These are phyloP conservation scores for Candida schatavii DNA, from an alignment of 805 yeast species.

Conservation along the genomic window DNA sequence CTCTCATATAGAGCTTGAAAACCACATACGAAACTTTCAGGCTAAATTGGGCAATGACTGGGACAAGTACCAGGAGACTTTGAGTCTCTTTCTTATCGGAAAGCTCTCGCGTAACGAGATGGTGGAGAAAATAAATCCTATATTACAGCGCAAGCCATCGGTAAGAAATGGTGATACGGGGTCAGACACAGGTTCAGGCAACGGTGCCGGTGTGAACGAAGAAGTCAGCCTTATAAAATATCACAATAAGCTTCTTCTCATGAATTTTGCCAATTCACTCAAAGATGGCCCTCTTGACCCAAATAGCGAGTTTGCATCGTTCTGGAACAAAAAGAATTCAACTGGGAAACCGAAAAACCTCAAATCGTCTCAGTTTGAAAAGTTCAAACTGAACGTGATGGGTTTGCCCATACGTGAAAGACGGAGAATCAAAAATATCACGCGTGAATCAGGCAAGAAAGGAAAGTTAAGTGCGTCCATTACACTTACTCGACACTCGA, in stretches of 20 bases:
- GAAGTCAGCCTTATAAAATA: constrained; percentile 43
- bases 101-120: constrained; percentile 76
- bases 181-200: constrained; percentile 9
- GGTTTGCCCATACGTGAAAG: constrained; percentile 83
- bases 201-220: constrained; percentile 15
- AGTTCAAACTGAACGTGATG: constrained; percentile 81
- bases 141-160: constrained; percentile 36
- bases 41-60: constrained; percentile 72
- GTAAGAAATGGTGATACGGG: neutral
- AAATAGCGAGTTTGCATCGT: constrained; percentile 39
- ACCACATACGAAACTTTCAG: constrained; percentile 70
- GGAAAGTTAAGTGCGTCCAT: constrained; percentile 69
- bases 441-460: constrained; percentile 77
- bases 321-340: constrained; percentile 46
- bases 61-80: constrained; percentile 80
- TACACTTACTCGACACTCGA: constrained; percentile 66
- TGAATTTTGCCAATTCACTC: constrained; percentile 80
- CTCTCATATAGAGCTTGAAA: constrained; percentile 34
- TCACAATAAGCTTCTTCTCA: constrained; percentile 81
- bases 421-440: constrained; percentile 76
- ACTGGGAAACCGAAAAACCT: constrained; percentile 44
- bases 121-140: constrained; percentile 52
- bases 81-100: constrained; percentile 75
- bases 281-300: constrained; percentile 68
- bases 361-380: constrained; percentile 70